Evolutionary conservation across 345 rosid species (phyloP), one percentile per base, ranked within the genome.

Genomic region (Dipteronia sinensis): DNA sequence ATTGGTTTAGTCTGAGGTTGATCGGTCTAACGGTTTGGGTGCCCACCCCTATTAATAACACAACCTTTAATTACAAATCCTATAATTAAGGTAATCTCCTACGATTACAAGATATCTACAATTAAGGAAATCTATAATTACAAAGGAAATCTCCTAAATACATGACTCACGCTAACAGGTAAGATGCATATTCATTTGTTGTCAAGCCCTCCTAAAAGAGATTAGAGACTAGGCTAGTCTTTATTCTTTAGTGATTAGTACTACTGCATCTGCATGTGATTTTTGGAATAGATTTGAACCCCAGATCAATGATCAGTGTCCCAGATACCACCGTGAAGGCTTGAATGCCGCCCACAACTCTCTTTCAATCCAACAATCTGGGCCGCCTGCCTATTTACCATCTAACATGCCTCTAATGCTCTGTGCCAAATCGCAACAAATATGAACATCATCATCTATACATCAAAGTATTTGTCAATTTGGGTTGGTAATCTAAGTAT

Each of bases 171-270:
- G 42, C 42, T 38, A 38, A 38, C 42, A 19, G 83, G 76, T 46
- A 40, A 69, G 62, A 49, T 77, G 76, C 74, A 20, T 2, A 25
- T 70, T 70, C 71, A 47, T 19, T 65, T 65, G 77, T 25, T 69
- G 79, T 51, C 77, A 74, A 65, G 27, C 8, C 31, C 10, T 6
- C n/a, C 7, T n/a, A 56, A 56, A 20, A 56, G 73, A 13, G 73
- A 1, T 27, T 27, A 27, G 27, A 27, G 27, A 27, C 27, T 27
- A 27, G 27, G 1, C 27, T 1, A 27, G 27, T 27, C 27, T 27
- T 27, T 27, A 27, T 1, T 27, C 27, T 27, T 27, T 27, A 27
- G 27, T 27, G 1, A 27, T 27, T 27, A 27, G 27, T 27, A 27
- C 27, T 27, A 27, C 27, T 27, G 31, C 31, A 1, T 29, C 31